These are phyloP conservation scores for Didymella arachidicola DNA, from an alignment of 2,329 filamentous ascomycete genomes.

Conservation along the genomic window DNA sequence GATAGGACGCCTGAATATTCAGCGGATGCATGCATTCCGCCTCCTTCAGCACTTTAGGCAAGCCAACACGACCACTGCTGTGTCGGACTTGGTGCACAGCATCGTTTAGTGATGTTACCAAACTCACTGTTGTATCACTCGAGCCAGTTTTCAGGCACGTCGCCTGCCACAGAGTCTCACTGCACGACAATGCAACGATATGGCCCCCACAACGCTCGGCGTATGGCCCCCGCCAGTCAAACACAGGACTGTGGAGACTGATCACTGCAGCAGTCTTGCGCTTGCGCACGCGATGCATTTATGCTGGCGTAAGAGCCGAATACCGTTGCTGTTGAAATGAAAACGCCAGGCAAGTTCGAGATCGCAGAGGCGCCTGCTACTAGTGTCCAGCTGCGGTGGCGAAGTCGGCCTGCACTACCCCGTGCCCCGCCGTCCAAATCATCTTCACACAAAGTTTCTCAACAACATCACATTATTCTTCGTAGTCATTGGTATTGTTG, in stretches of 20 bases:
- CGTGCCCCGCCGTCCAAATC: background rate
- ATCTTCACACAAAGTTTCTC: background rate
- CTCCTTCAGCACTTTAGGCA: background rate
- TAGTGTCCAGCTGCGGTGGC: background rate
- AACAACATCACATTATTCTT: too few relatives aligned
- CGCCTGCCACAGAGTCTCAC: background rate
- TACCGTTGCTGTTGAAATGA: too few relatives aligned
- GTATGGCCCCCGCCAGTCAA: background rate
- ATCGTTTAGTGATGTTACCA: background rate
- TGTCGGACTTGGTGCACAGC: background rate
- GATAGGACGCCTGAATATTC: background rate
- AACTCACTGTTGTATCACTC: background rate
- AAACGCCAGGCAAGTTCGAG: too few relatives aligned
- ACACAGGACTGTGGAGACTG: background rate
- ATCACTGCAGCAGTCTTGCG: background rate
- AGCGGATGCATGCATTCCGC: background rate
- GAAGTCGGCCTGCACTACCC: background rate
- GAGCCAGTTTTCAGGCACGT: background rate
- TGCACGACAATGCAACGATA: background rate
- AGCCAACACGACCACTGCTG: background rate
- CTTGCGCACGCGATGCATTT: background rate
- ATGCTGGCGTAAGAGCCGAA: background rate
- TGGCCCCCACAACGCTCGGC: background rate
- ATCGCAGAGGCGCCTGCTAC: too few relatives aligned
- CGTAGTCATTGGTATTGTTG: background rate